phyloP scores from a whole-genome alignment of 2,329 filamentous ascomycete genomes.

The Ceratocystis smalleyi region DNA sequence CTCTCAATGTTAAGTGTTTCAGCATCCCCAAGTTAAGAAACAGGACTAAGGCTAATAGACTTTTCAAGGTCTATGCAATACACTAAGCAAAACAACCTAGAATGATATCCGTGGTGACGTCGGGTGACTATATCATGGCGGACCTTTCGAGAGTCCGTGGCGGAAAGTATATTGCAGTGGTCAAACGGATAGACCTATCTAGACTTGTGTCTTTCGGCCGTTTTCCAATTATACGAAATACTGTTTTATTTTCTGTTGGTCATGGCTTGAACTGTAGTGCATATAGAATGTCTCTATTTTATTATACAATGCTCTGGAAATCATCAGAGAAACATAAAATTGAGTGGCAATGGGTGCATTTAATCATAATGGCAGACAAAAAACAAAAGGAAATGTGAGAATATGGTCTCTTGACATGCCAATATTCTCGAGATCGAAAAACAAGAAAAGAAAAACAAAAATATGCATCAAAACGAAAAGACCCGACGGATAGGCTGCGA shows the following conservation, averaged over 20 bases:
- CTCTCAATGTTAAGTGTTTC: too few species aligned
- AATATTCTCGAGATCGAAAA: neutral
- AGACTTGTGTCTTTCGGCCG: too few species aligned
- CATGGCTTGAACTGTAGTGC: neutral
- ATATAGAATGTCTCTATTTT: neutral
- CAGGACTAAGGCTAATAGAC: too few species aligned
- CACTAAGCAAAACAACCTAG: too few species aligned
- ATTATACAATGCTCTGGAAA: neutral
- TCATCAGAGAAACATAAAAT: neutral
- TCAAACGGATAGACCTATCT: too few species aligned
- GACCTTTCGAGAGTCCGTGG: too few species aligned
- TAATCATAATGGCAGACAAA: neutral
- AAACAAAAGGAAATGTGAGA: neutral
- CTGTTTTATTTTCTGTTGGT: neutral
- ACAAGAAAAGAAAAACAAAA: neutral
- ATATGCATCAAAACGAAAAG: neutral
- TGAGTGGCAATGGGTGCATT: neutral
- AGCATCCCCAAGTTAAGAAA: too few species aligned
- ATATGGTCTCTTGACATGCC: neutral
- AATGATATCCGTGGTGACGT: too few species aligned
- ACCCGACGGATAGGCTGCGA: neutral
- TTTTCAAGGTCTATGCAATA: too few species aligned
- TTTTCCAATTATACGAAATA: neutral
- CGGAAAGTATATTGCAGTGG: too few species aligned
- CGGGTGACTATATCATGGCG: too few species aligned